phyloP scores from a whole-genome alignment of 2,329 filamentous ascomycete genomes.

The Blumeriella jaapii region DNA sequence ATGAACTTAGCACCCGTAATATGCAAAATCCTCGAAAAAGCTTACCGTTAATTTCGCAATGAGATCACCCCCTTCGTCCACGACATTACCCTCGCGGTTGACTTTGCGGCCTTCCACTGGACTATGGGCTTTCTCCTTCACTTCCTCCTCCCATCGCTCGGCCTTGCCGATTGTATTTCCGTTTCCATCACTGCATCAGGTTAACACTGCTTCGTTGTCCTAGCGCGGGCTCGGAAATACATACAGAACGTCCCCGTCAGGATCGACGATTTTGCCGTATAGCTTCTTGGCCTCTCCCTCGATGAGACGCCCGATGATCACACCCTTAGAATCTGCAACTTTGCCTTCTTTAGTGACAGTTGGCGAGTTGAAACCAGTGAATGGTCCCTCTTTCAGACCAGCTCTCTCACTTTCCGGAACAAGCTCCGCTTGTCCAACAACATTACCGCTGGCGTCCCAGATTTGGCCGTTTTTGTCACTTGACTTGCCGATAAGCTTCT shows the following conservation, averaged over 20 bases:
- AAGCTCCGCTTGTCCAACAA: slow-evolving; percentile 56
- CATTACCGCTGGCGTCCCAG: slow-evolving; percentile 59
- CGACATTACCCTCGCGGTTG: slow-evolving; percentile 47
- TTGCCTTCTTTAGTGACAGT: slow-evolving; percentile 59
- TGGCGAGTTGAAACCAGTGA: slow-evolving; percentile 53
- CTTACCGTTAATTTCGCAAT: slow-evolving; percentile 57
- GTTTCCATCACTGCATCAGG: slow-evolving; percentile 70
- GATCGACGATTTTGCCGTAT: slow-evolving; percentile 63
- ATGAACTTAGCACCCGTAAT: too few species aligned
- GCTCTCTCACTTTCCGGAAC: slow-evolving; percentile 56
- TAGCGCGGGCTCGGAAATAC: too few species aligned
- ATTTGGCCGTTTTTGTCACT: slow-evolving; percentile 62
- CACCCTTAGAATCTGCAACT: slow-evolving; percentile 52
- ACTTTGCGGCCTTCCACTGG: slow-evolving; percentile 43
- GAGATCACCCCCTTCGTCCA: slow-evolving; percentile 46
- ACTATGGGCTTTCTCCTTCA: slow-evolving; percentile 40
- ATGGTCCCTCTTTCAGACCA: slow-evolving; percentile 53
- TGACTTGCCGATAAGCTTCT: slow-evolving; percentile 54
- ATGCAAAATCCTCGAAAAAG: too few species aligned
- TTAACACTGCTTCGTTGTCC: too few species aligned
- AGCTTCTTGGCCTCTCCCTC: slow-evolving; percentile 63
- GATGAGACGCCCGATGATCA: slow-evolving; percentile 59
- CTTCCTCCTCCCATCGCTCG: slow-evolving; percentile 47
- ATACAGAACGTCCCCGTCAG: slow-evolving; percentile 74
- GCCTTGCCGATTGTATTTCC: slow-evolving; percentile 46